Conservation (phyloP, 192 early-diverging fungal genomes). For the Pilobolus umbonatus region DNA sequence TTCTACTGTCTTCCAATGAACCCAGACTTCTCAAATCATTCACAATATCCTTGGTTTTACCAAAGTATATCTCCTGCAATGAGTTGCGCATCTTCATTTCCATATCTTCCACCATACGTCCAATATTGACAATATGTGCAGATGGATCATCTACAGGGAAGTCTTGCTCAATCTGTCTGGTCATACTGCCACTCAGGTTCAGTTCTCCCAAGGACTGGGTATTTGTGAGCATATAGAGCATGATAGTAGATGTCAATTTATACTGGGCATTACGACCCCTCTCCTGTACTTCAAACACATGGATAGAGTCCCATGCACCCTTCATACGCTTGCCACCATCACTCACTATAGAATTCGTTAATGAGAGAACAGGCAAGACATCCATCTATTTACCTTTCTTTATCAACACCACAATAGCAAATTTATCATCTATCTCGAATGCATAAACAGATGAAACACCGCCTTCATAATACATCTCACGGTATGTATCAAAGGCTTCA, state of each 20-base stretch:
- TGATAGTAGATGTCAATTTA: constrained; percentile 94
- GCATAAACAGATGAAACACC: constrained; percentile 95
- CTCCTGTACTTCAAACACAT: constrained; percentile 90
- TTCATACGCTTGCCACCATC: constrained; percentile 67
- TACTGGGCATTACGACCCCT: constrained; percentile 84
- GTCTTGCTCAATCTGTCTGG: constrained; percentile 90
- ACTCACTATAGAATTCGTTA: constrained; percentile 36
- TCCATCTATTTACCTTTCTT: constrained; percentile 72
- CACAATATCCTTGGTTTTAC: constrained; percentile 95
- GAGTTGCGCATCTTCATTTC: constrained; percentile 95
- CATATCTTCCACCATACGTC: constrained; percentile 97
- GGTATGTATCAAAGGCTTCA: constrained; percentile 94
- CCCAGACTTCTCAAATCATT: constrained; percentile 83
- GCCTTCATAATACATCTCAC: constrained; percentile 93
- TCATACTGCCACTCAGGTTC: constrained; percentile 90
- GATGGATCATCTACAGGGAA: constrained; percentile 64
- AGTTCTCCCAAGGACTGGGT: constrained; percentile 62
- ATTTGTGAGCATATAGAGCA: constrained; percentile 85
- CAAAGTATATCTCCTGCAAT: constrained; percentile 95
- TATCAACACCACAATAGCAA: constrained; percentile 92
- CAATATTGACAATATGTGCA: constrained; percentile 91
- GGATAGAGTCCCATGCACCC: constrained; percentile 98
- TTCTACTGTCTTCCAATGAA: constrained; percentile 69
- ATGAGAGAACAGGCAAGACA: background rate
- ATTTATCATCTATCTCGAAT: constrained; percentile 66